Evolutionary conservation across 331 rosid species (phyloP).

Genomic region (Quercus tomentella): DNA sequence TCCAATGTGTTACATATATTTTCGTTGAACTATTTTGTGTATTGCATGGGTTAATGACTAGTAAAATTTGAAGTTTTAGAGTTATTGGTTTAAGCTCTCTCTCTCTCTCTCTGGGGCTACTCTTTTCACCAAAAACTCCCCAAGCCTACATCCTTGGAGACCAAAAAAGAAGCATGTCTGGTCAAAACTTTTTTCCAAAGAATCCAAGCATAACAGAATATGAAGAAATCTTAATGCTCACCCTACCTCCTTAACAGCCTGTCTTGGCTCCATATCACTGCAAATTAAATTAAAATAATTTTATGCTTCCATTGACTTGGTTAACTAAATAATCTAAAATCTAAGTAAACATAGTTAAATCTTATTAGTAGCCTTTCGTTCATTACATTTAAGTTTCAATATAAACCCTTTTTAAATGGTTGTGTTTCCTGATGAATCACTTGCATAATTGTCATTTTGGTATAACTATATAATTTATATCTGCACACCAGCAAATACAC

Average conservation of each 20-base stretch:
- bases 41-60: no score
- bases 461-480: not conserved
- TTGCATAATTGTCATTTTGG: not conserved
- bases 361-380: not conserved
- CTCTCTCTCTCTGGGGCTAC: no score
- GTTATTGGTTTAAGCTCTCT: no score
- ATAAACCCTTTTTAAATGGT: not conserved
- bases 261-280: constrained; percentile 30
- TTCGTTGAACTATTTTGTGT: no score
- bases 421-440: not conserved
- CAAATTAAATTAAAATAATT: constrained; percentile 28
- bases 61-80: no score
- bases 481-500: not conserved
- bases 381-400: not conserved
- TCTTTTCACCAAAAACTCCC: no score
- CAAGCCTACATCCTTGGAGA: constrained; percentile 26
- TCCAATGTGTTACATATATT: no score
- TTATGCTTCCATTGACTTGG: constrained; percentile 15
- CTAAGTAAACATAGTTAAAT: constrained; percentile 4
- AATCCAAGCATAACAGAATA: constrained; percentile 42
- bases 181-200: constrained; percentile 36
- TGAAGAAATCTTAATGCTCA: constrained; percentile 18
- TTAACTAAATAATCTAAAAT: constrained; percentile 12
- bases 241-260: constrained; percentile 46
- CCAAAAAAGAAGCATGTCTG: constrained; percentile 22